Evolutionary conservation across 1,284 basidiomycete genomes (phyloP).

Genomic region (Sphagnurus paluster): DNA sequence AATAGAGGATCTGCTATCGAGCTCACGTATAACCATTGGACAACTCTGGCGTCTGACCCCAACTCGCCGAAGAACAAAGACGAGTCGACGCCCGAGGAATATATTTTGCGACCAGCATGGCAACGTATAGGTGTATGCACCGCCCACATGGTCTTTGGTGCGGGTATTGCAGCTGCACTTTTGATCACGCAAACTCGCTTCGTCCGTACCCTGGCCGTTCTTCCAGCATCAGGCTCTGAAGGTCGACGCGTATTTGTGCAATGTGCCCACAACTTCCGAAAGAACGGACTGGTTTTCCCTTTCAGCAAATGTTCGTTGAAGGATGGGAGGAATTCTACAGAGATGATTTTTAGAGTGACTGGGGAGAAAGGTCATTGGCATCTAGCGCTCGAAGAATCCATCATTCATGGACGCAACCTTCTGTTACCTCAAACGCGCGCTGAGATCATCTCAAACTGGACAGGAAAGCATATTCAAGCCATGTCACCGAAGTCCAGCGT

Average conservation of each 20-base stretch:
- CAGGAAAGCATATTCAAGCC: slow-evolving; percentile 20
- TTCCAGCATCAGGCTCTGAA: slow-evolving; percentile 14
- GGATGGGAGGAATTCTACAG: slow-evolving; percentile 34
- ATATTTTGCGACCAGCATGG: slow-evolving; percentile 21
- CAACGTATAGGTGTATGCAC: slow-evolving; percentile 22
- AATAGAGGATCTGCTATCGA: slow-evolving; percentile 28
- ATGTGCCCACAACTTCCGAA: slow-evolving; percentile 34
- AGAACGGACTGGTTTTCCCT: slow-evolving; percentile 35
- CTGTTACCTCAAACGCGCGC: slow-evolving; percentile 20
- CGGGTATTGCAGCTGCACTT: slow-evolving; percentile 23
- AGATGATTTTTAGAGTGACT: slow-evolving; percentile 37
- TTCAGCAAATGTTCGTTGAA: slow-evolving; percentile 31
- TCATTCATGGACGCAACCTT: slow-evolving; percentile 32
- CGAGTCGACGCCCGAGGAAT: slow-evolving; percentile 11
- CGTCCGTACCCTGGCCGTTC: slow-evolving; percentile 21
- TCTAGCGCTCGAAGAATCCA: slow-evolving; percentile 34
- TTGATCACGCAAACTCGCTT: slow-evolving; percentile 22
- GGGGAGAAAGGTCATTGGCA: slow-evolving; percentile 42
- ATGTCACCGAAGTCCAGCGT: slow-evolving; percentile 9
- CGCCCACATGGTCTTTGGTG: slow-evolving; percentile 21
- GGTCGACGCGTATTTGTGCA: slow-evolving; percentile 38
- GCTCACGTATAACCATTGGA: slow-evolving; percentile 31
- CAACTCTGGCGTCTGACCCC: slow-evolving; percentile 22
- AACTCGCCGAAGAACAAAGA: slow-evolving; percentile 12
- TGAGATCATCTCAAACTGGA: slow-evolving; percentile 27